phyloP scores from a whole-genome alignment of 1,284 basidiomycete species.

The Rhodotorula sp. region DNA sequence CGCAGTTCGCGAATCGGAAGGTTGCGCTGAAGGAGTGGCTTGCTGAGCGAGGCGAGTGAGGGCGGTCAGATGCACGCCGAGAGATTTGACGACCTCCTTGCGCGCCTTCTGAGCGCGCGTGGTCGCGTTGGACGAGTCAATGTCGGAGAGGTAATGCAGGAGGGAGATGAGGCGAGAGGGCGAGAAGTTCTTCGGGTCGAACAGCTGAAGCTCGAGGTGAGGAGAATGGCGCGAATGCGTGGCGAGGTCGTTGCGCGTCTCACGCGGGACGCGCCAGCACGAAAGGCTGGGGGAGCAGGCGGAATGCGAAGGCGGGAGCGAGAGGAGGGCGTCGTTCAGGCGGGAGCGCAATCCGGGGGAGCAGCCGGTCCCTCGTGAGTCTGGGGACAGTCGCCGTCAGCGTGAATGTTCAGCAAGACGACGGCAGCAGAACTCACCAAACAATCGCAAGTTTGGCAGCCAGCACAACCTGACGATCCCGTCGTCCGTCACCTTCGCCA shows the following conservation, averaged over 20 bases:
- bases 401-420: not conserved
- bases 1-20: not conserved
- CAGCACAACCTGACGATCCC: conserved; percentile 5
- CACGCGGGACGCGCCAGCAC: not conserved
- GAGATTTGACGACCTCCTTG: conserved; percentile 6
- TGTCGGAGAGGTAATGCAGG: conserved; percentile 15
- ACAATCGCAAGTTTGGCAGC: conserved; percentile 15
- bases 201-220: conserved; percentile 30
- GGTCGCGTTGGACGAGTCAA: not conserved
- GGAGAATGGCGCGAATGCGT: not conserved
- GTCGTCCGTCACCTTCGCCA: conserved; percentile 16
- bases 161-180: conserved; percentile 15
- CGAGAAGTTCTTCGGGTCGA: conserved; percentile 18
- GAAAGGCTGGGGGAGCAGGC: not conserved
- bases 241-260: not conserved
- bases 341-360: not conserved
- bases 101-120: not conserved
- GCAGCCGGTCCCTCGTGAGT: conserved; percentile 25
- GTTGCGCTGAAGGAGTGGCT: not conserved
- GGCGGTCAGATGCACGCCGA: conserved; percentile 21
- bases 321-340: not conserved
- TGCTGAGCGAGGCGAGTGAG: conserved; percentile 1
- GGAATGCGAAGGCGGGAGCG: not conserved
- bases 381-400: not conserved
- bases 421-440: conserved; percentile 8